Conservation (phyloP, 2,329 filamentous ascomycete genomes). For the Diaporthe longicolla region DNA sequence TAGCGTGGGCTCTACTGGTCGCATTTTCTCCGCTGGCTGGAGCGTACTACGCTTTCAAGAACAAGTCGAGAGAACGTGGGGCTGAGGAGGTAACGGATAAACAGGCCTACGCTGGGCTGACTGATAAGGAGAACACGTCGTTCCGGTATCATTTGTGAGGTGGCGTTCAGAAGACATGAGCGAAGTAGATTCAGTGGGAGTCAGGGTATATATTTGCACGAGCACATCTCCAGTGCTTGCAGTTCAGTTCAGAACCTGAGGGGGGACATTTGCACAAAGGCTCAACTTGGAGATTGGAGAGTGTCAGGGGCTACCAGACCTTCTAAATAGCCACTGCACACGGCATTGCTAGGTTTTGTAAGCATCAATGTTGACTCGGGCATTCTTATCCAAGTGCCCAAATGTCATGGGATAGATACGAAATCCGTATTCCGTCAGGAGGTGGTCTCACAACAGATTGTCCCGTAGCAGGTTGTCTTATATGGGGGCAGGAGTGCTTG, state of each 20-base stretch:
- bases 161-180: not conserved
- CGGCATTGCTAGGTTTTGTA: not conserved
- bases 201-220: not conserved
- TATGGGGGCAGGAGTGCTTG: not conserved
- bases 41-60: conserved; percentile 7
- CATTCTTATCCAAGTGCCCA: not conserved
- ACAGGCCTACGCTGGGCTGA: conserved; percentile 22
- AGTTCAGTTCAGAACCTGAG: not conserved
- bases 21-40: conserved; percentile 21
- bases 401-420: not conserved
- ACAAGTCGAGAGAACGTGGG: not conserved
- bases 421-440: not conserved
- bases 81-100: conserved; percentile 16
- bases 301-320: not conserved
- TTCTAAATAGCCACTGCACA: not conserved
- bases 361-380: no score
- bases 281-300: not conserved
- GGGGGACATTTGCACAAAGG: not conserved
- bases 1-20: conserved; percentile 22
- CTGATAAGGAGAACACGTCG: conserved; percentile 13
- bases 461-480: not conserved
- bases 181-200: not conserved
- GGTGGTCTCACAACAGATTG: not conserved
- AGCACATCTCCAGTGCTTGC: not conserved
- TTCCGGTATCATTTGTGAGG: conserved; percentile 23